These are phyloP conservation scores for Calonectria hawksworthii DNA, from an alignment of 2,329 filamentous ascomycete genomes.

Conservation along the genomic window DNA sequence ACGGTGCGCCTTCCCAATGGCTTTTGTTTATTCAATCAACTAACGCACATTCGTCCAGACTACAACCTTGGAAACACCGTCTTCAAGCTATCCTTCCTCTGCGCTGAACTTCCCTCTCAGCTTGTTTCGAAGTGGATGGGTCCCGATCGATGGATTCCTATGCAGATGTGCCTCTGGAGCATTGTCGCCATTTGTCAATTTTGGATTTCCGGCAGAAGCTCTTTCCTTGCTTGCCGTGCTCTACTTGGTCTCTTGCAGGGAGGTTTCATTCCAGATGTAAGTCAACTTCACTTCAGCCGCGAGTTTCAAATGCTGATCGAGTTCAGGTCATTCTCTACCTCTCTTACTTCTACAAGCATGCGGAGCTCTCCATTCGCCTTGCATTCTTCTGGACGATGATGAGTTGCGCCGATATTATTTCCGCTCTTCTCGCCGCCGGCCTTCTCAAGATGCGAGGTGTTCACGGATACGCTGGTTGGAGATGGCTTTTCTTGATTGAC, in stretches of 20 bases:
- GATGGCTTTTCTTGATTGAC: slow-evolving; percentile 70
- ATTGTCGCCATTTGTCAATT: slow-evolving; percentile 50
- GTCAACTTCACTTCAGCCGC: background rate
- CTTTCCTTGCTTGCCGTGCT: slow-evolving; percentile 23
- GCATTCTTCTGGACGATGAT: slow-evolving; percentile 59
- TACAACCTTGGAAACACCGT: slow-evolving; percentile 51
- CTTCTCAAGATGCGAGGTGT: slow-evolving; percentile 58
- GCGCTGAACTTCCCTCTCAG: slow-evolving; percentile 68
- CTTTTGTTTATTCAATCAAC: background rate
- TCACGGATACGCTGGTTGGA: slow-evolving; percentile 54
- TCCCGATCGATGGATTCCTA: slow-evolving; percentile 72
- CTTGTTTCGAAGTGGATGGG: slow-evolving; percentile 70
- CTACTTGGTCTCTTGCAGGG: slow-evolving; percentile 24
- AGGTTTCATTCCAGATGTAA: slow-evolving; percentile 23
- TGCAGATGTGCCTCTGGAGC: slow-evolving; percentile 59
- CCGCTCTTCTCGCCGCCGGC: slow-evolving; percentile 55
- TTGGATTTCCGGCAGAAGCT: slow-evolving; percentile 10
- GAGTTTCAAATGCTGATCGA: background rate
- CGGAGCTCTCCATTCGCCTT: slow-evolving; percentile 46
- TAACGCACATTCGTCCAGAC: slow-evolving; percentile 13
- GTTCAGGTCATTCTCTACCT: slow-evolving; percentile 67
- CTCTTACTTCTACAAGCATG: slow-evolving; percentile 74
- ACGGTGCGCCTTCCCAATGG: slow-evolving; percentile 43
- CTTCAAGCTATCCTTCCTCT: slow-evolving; percentile 49
- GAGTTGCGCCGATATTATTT: slow-evolving; percentile 56